These are phyloP conservation scores for Oryza rufipogon DNA, from an alignment of 176 grass and related monocot species.

Conservation along the genomic window DNA sequence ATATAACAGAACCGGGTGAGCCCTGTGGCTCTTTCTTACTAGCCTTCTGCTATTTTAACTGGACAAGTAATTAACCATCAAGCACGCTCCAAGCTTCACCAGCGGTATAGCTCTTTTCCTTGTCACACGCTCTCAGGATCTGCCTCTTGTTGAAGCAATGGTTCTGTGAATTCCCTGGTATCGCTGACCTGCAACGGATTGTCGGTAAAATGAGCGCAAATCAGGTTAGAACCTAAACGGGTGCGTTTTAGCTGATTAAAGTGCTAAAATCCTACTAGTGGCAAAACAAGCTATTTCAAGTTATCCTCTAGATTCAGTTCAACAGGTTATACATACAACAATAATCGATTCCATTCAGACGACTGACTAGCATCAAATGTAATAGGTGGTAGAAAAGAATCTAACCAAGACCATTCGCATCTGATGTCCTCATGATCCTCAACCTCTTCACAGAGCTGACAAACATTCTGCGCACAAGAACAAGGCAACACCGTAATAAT, in stretches of 20 bases:
- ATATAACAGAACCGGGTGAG: not conserved
- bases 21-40: not conserved
- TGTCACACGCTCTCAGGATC: not conserved
- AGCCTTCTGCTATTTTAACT: conserved; percentile 36
- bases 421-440: conserved; percentile 78
- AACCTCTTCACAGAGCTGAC: conserved; percentile 66
- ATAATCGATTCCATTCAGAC: not conserved
- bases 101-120: not conserved
- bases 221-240: not conserved
- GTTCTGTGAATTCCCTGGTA: conserved; percentile 37
- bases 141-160: conserved; percentile 30
- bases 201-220: not conserved
- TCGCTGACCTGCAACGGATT: conserved; percentile 20
- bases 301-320: not conserved
- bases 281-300: not conserved
- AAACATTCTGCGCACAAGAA: conserved; percentile 62
- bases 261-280: not conserved
- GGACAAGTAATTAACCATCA: conserved; percentile 29
- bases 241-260: not conserved
- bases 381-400: not conserved
- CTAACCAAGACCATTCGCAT: conserved; percentile 57
- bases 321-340: not conserved
- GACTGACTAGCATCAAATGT: not conserved
- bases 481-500: conserved; percentile 1
- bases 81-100: conserved; percentile 27